Percentiles rank a stretch among this genome's conserved stretches.
Conservation (phyloP, 208 protist species). For the Phytomonas francai region DNA sequence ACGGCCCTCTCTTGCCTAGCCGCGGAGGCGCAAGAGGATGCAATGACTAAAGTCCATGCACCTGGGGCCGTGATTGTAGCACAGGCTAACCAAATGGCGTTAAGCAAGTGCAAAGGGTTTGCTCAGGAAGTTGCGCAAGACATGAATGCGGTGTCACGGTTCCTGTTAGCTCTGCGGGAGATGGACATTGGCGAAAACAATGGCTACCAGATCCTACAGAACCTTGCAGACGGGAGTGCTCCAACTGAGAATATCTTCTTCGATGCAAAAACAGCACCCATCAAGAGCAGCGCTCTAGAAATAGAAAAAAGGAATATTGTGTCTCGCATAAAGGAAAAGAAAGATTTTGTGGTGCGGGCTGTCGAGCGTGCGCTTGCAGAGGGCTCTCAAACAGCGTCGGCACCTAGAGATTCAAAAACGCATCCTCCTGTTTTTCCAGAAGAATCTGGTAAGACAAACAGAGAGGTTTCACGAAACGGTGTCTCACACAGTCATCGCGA, state of each 20-base stretch:
- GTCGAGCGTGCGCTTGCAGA: conserved; percentile 35
- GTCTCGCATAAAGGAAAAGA: conserved; percentile 26
- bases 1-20: conserved; percentile 22
- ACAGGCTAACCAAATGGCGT: conserved; percentile 9
- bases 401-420: not conserved
- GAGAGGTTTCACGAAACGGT: not conserved
- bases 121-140: conserved; percentile 61
- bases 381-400: not conserved
- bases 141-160: conserved; percentile 49
- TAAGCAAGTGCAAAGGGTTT: conserved; percentile 32
- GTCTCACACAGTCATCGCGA: not conserved
- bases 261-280: conserved; percentile 5
- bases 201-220: conserved; percentile 34
- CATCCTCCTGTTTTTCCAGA: not conserved
- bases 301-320: not conserved
- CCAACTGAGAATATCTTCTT: conserved; percentile 29
- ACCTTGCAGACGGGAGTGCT: conserved; percentile 23
- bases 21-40: not conserved
- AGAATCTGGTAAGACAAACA: not conserved
- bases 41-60: not conserved
- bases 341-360: conserved; percentile 48
- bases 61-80: not conserved
- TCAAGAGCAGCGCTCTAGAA: not conserved
- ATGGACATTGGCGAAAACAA: conserved; percentile 55
- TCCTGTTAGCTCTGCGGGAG: conserved; percentile 55